Conservation (phyloP, 768 basidiomycete species). For the Mycena pura region DNA sequence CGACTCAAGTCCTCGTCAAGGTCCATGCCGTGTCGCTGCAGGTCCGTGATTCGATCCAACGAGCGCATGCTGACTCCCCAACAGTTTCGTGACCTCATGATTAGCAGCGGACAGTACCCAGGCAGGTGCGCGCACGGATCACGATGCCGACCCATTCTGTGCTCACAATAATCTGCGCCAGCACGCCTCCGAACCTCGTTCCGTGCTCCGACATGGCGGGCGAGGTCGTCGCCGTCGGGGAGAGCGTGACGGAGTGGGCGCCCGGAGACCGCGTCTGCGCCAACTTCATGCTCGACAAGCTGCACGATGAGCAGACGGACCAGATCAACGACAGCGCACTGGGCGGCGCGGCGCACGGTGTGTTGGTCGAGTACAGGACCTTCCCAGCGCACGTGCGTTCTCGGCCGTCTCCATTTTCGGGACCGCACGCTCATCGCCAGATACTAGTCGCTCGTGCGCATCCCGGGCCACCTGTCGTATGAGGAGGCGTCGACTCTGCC, state of each 20-base stretch:
- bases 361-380: constrained; percentile 60
- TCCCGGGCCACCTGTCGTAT: constrained; percentile 64
- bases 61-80: not conserved
- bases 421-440: not conserved
- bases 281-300: constrained; percentile 56
- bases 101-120: constrained; percentile 48
- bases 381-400: constrained; percentile 50
- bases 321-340: constrained; percentile 40
- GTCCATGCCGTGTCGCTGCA: constrained; percentile 64
- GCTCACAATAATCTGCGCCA: not conserved
- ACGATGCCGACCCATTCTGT: not conserved
- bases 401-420: no score
- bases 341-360: constrained; percentile 57
- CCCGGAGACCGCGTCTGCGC: constrained; percentile 63
- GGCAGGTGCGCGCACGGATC: constrained; percentile 31
- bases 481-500: constrained; percentile 72
- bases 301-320: constrained; percentile 46
- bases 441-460: constrained; percentile 54
- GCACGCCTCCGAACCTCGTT: constrained; percentile 36
- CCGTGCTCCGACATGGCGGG: constrained; percentile 63
- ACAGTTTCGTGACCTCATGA: constrained; percentile 57
- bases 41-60: constrained; percentile 33
- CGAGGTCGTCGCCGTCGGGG: constrained; percentile 56
- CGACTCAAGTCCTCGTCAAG: constrained; percentile 61
- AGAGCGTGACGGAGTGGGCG: constrained; percentile 54